Conservation (phyloP, 2,329 filamentous ascomycete species). For the Phialophora macrospora region DNA sequence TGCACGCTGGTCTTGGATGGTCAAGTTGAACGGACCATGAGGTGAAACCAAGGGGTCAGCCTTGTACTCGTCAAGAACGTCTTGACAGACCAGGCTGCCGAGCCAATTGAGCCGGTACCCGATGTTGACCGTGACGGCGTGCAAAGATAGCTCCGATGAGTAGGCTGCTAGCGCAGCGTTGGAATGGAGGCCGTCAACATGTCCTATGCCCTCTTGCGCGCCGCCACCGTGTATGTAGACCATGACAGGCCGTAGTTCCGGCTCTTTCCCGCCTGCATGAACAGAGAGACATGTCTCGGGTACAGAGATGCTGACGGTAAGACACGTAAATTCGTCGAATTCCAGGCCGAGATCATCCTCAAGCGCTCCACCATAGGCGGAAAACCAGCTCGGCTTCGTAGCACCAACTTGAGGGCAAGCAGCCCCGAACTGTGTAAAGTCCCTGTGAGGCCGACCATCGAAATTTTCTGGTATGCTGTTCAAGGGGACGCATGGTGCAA, state of each 20-base stretch:
- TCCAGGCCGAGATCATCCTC: constrained; percentile 16
- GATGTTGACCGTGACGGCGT: constrained; percentile 42
- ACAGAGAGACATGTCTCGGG: constrained; percentile 11
- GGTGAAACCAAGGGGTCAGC: constrained; percentile 9
- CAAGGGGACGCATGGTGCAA: constrained; percentile 18
- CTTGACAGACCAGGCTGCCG: constrained; percentile 43
- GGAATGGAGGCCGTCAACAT: constrained; percentile 30
- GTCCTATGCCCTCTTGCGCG: constrained; percentile 30
- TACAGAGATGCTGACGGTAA: constrained; percentile 28
- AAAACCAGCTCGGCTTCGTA: constrained; percentile 15
- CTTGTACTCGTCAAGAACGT: constrained; percentile 28
- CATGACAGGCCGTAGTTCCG: constrained; percentile 23
- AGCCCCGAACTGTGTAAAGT: constrained; percentile 27
- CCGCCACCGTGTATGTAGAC: constrained; percentile 32
- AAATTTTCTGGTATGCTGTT: constrained; percentile 21
- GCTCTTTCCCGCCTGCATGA: background rate
- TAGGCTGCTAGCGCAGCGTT: constrained; percentile 25
- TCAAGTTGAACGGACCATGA: constrained; percentile 48
- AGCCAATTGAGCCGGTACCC: constrained; percentile 44
- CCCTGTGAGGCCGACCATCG: constrained; percentile 20
- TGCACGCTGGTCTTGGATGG: constrained; percentile 49
- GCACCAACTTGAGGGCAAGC: constrained; percentile 26
- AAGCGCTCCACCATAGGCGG: constrained; percentile 21
- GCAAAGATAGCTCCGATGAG: constrained; percentile 14
- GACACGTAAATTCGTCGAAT: constrained; percentile 22